Evolutionary conservation across 2,329 filamentous ascomycete species (phyloP), one percentile per base, ranked within the genome.

Genomic region (Aschersonia sp.): DNA sequence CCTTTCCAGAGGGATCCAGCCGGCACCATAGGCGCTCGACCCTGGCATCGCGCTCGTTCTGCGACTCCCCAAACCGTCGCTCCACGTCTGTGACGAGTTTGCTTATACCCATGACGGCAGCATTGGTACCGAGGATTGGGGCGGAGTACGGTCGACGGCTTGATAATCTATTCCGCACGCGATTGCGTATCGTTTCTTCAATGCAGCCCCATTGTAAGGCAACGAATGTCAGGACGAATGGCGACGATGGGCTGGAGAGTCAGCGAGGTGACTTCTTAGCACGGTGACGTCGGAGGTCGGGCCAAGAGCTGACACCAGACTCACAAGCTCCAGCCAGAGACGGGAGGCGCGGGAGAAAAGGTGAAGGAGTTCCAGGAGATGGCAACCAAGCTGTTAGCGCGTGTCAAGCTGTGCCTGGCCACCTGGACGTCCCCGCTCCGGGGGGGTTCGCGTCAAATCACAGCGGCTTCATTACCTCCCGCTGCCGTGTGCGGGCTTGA

Each of bases 1-100:
- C 87, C 57, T 83, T 81, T 50, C 75, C 74, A 54, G 80, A 77
- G 54, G 83, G 82, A 64, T 94, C 88, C 55, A 98, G 76, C 58
- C 78, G 81, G 61, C 70, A 72, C 89, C 90, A 97, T 59, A 97
- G 78, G 63, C 81, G 75, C 68, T 87, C 82, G 58, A 96, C 78
- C 59, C 89, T 79, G 65, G 79, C 76, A 68, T 94, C 86, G 62
- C 85, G 80, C 68, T 85, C 77, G 66, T 83, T 83, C 64, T 84
- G 77, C 58, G 82, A 81, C 69, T 92, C 86, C 63, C 71, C 74
- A 70, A 87, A 73, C 74, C 86, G 85, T 67, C 72, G 77, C 65
- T 69, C 65, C 55, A 72, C 59, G 60, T 73, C 66, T 56, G 63
- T 63, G 59, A 71, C 71, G 67, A 71, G 65, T 61, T 75, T 71